Evolutionary conservation across 768 basidiomycete species (phyloP).

Genomic region (Agaricus blazei): DNA sequence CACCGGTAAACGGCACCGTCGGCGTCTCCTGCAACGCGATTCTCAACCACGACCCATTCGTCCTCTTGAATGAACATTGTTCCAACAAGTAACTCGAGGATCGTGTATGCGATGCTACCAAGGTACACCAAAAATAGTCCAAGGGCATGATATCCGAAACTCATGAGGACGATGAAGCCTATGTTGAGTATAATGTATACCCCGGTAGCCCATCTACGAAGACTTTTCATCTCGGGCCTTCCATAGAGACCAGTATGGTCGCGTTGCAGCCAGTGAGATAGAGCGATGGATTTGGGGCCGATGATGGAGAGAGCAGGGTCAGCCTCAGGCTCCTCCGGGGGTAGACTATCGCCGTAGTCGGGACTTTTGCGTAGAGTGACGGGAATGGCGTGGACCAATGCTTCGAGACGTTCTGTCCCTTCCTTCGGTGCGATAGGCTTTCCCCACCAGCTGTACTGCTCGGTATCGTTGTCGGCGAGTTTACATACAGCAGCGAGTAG

Average conservation of each 20-base stretch:
- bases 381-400: conserved; percentile 7
- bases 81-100: conserved; percentile 1
- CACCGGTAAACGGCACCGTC: not conserved
- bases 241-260: not conserved
- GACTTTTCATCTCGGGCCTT: not conserved
- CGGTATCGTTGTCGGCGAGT: not conserved
- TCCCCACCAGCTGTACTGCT: conserved; percentile 11
- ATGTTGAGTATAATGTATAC: not conserved
- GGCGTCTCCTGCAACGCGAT: conserved; percentile 1
- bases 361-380: not conserved
- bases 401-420: conserved; percentile 8
- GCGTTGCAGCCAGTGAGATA: conserved; percentile 9
- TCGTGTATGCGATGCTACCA: not conserved
- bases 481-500: conserved; percentile 20
- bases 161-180: not conserved
- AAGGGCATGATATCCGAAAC: not conserved
- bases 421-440: conserved; percentile 6
- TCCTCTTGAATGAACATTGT: conserved; percentile 8
- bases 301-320: conserved; percentile 11
- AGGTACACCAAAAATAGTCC: not conserved
- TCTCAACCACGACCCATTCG: conserved; percentile 10
- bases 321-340: not conserved
- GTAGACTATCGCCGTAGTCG: too few species aligned
- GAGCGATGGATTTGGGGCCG: conserved; percentile 4
- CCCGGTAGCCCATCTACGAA: not conserved